These are phyloP conservation scores for Pelargonium cotyledonis DNA, from an alignment of 441 rosid species.

Conservation along the genomic window DNA sequence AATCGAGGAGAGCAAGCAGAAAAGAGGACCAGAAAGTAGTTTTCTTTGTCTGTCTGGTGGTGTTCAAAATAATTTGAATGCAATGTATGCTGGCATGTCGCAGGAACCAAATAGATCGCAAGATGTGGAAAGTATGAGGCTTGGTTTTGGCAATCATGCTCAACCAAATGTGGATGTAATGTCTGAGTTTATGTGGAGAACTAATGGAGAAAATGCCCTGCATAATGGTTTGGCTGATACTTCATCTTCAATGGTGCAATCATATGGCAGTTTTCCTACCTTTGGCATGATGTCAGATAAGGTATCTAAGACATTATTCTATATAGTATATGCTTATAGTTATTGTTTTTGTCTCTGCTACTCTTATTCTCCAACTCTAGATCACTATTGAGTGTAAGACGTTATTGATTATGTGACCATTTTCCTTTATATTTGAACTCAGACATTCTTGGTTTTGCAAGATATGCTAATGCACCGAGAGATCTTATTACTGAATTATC, in stretches of 20 bases:
- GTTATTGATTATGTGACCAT: too few species aligned
- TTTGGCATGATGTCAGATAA: slow-evolving; percentile 32
- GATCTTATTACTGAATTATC: not conserved
- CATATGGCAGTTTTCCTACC: slow-evolving; percentile 33
- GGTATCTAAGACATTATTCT: slow-evolving; percentile 26
- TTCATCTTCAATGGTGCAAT: slow-evolving; percentile 30
- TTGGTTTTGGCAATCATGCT: slow-evolving; percentile 25
- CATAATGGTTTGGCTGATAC: slow-evolving; percentile 29
- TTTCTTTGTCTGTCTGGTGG: slow-evolving; percentile 18
- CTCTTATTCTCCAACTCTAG: too few species aligned
- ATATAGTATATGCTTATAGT: too few species aligned
- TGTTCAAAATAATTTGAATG: slow-evolving; percentile 22
- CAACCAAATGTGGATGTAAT: slow-evolving; percentile 26
- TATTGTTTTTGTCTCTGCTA: too few species aligned
- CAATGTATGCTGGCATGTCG: slow-evolving; percentile 19
- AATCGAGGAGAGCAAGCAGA: slow-evolving; percentile 26
- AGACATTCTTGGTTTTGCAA: slow-evolving; percentile 1
- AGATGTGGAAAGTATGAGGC: slow-evolving; percentile 23
- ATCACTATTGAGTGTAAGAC: too few species aligned
- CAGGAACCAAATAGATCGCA: slow-evolving; percentile 21
- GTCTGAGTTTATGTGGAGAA: slow-evolving; percentile 36
- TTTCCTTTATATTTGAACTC: too few species aligned
- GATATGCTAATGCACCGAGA: not conserved
- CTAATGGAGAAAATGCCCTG: slow-evolving; percentile 30
- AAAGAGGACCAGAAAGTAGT: slow-evolving; percentile 26